Percentiles rank a stretch among this genome's conserved stretches.
phyloP scores from a whole-genome alignment of 495 filamentous ascomycete genomes.

The Baudoinia panamericana region DNA sequence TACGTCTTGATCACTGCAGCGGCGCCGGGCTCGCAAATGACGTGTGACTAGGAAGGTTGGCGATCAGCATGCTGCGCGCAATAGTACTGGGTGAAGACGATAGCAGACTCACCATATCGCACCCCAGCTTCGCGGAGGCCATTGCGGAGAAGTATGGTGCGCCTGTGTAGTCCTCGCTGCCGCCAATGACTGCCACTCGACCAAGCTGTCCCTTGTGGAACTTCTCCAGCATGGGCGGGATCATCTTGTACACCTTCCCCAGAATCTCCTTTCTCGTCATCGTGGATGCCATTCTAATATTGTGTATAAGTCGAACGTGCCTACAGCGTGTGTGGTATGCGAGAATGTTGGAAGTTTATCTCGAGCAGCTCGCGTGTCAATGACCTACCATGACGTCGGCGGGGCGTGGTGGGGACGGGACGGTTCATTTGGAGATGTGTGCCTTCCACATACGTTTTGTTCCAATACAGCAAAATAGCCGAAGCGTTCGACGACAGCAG shows the following conservation, averaged over 20 bases:
- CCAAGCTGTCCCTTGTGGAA: constrained; percentile 98
- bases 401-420: no score
- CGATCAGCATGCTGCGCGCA: not conserved
- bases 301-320: no score
- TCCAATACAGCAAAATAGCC: no score
- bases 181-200: constrained; percentile 85
- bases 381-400: no score
- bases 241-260: constrained; percentile 70
- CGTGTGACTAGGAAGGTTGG: constrained; percentile 54
- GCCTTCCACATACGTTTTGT: no score
- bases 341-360: no score
- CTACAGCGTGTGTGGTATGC: no score
- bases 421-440: no score
- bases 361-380: no score
- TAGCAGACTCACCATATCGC: constrained; percentile 23
- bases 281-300: no score
- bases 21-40: constrained; percentile 86
- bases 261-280: constrained; percentile 56
- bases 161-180: constrained; percentile 90
- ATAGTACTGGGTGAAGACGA: not conserved
- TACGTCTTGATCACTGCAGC: constrained; percentile 84
- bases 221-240: constrained; percentile 87
- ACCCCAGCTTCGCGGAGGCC: constrained; percentile 72
- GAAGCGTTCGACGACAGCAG: no score
- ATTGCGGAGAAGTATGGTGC: constrained; percentile 97